phyloP scores from a whole-genome alignment of 148 eudicot species.

The Polygonum aviculare region DNA sequence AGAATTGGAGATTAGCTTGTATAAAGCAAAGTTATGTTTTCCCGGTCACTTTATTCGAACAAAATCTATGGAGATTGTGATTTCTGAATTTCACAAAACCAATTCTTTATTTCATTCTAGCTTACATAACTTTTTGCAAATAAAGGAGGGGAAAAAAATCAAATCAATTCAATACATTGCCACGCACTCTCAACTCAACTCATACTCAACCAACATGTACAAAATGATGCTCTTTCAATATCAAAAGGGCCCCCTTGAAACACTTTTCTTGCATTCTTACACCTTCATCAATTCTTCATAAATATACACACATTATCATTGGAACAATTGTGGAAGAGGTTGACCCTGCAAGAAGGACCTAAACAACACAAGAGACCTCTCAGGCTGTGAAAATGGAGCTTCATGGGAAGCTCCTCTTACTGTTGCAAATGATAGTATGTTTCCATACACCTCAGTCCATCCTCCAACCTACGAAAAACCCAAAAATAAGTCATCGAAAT shows the following conservation, averaged over 20 bases:
- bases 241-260: neutral
- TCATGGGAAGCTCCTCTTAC: constrained; percentile 90
- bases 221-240: neutral
- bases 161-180: neutral
- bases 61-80: neutral
- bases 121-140: neutral
- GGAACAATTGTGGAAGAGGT: constrained; percentile 56
- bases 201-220: neutral
- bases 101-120: neutral
- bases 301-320: neutral
- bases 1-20: too few relatives aligned
- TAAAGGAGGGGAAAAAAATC: neutral
- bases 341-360: constrained; percentile 57
- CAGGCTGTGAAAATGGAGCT: constrained; percentile 91
- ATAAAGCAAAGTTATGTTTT: too few relatives aligned
- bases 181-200: constrained; percentile 4
- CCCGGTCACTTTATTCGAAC: neutral
- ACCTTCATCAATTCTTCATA: neutral
- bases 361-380: constrained; percentile 69
- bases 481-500: neutral
- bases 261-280: neutral
- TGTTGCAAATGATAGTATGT: constrained; percentile 70
- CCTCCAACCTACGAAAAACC: constrained; percentile 64
- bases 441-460: constrained; percentile 79
- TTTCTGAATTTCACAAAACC: neutral